A percentile compares a stretch with the other conserved stretches of the same genome.
Conservation (phyloP, 108 stramenopile species). For the Stephanodiscus triporus region DNA sequence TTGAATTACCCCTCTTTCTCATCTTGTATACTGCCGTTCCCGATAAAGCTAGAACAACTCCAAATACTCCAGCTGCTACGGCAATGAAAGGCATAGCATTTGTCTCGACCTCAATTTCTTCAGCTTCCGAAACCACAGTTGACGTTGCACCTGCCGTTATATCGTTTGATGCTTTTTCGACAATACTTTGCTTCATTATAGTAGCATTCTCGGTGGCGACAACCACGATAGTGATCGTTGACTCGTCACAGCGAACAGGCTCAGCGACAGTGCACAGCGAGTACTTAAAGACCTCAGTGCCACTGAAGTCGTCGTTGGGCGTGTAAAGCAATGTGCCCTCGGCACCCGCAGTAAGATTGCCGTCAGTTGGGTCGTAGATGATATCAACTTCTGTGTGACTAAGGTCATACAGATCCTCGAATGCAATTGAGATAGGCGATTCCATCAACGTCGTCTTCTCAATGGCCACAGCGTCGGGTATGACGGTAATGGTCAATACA, state of each 20-base stretch:
- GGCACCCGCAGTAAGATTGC: conserved; percentile 1
- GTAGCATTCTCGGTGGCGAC: not conserved
- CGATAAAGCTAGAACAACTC: conserved; percentile 2
- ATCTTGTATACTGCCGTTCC: not conserved
- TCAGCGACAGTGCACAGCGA: conserved; percentile 9
- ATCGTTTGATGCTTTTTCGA: not conserved
- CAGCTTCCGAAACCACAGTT: not conserved
- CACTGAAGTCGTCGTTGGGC: conserved; percentile 14
- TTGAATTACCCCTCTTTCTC: not conserved
- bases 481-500: not conserved
- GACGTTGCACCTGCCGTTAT: not conserved
- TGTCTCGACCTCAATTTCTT: not conserved
- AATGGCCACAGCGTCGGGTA: conserved; percentile 4
- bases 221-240: conserved; percentile 16
- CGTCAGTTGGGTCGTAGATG: conserved; percentile 1
- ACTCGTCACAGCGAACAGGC: conserved; percentile 8
- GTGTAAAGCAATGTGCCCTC: conserved; percentile 19
- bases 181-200: not conserved
- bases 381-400: not conserved
- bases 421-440: not conserved
- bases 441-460: not conserved
- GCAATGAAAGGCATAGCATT: not conserved
- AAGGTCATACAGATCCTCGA: conserved; percentile 13
- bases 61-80: not conserved
- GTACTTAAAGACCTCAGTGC: conserved; percentile 22